Evolutionary conservation across 164 flowering plant genomes (phyloP).

Genomic region (Stephania cephalantha): DNA sequence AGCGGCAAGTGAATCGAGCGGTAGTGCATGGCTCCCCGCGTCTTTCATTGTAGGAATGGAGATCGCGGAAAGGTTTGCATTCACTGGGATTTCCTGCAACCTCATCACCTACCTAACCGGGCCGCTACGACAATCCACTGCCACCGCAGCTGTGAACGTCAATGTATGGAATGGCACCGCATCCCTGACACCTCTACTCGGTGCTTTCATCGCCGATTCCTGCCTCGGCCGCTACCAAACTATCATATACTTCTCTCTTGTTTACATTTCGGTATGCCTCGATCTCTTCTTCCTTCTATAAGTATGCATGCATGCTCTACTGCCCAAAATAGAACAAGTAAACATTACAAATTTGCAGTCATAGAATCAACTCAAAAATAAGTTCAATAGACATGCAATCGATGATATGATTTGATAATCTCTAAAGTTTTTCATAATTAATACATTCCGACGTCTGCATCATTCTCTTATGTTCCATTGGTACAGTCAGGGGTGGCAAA

Average conservation of each 20-base stretch:
- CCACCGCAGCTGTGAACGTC: constrained; percentile 23
- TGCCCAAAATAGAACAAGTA: too few species aligned
- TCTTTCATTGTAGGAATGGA: constrained; percentile 39
- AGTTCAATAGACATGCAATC: too few species aligned
- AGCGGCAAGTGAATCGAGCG: constrained; percentile 16
- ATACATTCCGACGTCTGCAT: too few species aligned
- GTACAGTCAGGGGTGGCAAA: too few species aligned
- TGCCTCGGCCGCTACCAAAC: constrained; percentile 29
- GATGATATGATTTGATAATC: too few species aligned
- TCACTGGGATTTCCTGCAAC: constrained; percentile 33
- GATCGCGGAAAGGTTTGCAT: constrained; percentile 42
- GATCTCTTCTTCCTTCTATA: too few species aligned
- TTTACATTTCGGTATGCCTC: constrained; percentile 26
- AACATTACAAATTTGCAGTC: too few species aligned
- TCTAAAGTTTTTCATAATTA: too few species aligned
- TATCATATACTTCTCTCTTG: constrained; percentile 22
- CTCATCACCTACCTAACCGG: constrained; percentile 38
- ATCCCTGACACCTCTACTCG: background rate
- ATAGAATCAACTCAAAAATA: too few species aligned
- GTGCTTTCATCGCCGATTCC: constrained; percentile 25
- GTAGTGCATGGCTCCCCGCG: constrained; percentile 43
- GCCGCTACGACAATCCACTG: constrained; percentile 25
- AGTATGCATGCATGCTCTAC: too few species aligned
- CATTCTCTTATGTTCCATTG: too few species aligned
- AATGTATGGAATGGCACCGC: constrained; percentile 10